Base-by-base conservation (phyloP, 129 eudicot genomes). In the Saposhnikovia divaricata region DNA sequence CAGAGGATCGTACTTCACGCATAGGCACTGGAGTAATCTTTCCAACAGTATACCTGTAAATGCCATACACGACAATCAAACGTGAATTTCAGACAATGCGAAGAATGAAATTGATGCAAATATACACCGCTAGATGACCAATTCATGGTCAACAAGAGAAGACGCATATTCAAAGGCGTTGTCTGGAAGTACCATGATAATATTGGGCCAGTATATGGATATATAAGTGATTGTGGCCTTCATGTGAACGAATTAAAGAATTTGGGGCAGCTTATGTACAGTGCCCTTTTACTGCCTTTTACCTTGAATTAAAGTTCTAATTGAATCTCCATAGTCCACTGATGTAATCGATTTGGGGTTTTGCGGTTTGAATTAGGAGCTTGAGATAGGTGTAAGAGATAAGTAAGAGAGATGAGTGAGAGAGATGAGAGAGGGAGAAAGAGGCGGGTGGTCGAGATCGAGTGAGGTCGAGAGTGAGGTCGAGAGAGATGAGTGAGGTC, bases 1-100 rank as follows among this genome's bases (percentile, higher is more conserved):
- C 98, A 72, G 96, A 90, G 78, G 88, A 85, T 85, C 98, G 90
- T 77, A 96, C 99, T 88, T 96, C 97, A 51, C 99, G 95, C 93
- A 86, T 86, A 72, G 99, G 99, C 80, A 96, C 98, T 69, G 99
- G 99, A 53, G 99, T 96, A 75, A 96, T 96, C 95, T 96, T 96
- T 48, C 99, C 98, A 85, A 92, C 99, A 53, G 98, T 88, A 81
- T 92, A 92, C 98, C 99, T 96, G 90, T 87, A 76, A 86, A 82
- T 88, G 78, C 87, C 87, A 82, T 70, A 78, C 84, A 69, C 82
- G 82, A 82, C 59, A 85, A 73, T 81, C 79, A 80, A 70, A 81
- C 83, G 83, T 81, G 89, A 76, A 77, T 78, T 69, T 45, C 79
- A 47, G 28, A 51, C 55, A 43, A 61, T 23, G 28, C 19, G 77